These are phyloP conservation scores for Akanthomyces muscarius DNA, from an alignment of 2,329 filamentous ascomycete genomes.

Conservation along the genomic window DNA sequence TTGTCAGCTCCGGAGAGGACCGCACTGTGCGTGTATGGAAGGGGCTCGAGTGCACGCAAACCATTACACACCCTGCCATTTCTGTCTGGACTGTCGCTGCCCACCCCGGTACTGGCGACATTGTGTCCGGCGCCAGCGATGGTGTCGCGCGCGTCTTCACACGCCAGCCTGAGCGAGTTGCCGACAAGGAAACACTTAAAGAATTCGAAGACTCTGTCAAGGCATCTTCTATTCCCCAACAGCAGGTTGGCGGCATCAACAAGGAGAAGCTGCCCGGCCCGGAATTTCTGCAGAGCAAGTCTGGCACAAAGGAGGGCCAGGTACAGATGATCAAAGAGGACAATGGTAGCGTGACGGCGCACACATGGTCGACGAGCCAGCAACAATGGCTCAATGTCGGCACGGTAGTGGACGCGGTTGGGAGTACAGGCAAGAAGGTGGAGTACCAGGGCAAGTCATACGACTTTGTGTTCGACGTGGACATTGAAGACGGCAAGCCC, in stretches of 20 bases:
- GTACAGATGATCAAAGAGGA: constrained; percentile 84
- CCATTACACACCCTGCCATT: constrained; percentile 93
- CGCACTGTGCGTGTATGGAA: constrained; percentile 90
- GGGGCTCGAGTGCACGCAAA: constrained; percentile 79
- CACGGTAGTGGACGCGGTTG: constrained; percentile 87
- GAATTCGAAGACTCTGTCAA: constrained; percentile 81
- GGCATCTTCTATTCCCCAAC: constrained; percentile 79
- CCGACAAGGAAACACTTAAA: constrained; percentile 62
- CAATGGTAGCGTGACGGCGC: constrained; percentile 78
- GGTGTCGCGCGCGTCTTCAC: constrained; percentile 81
- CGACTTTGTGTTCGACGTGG: constrained; percentile 94
- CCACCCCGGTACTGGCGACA: constrained; percentile 78
- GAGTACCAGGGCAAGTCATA: constrained; percentile 82
- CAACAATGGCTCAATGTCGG: constrained; percentile 82
- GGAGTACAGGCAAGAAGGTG: constrained; percentile 74
- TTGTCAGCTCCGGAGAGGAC: constrained; percentile 91
- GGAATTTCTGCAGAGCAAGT: constrained; percentile 76
- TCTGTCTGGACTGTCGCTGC: constrained; percentile 94
- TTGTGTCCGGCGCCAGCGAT: constrained; percentile 91
- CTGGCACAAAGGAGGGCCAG: constrained; percentile 93
- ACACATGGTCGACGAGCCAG: constrained; percentile 74
- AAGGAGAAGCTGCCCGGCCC: constrained; percentile 88
- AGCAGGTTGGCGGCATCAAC: constrained; percentile 78
- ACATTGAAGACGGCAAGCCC: constrained; percentile 91
- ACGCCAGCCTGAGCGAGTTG: constrained; percentile 63